Percentiles rank a stretch among this genome's conserved stretches.
These are phyloP conservation scores for Cicer chorassanicum DNA, from an alignment of 306 rosid species.

Conservation along the genomic window DNA sequence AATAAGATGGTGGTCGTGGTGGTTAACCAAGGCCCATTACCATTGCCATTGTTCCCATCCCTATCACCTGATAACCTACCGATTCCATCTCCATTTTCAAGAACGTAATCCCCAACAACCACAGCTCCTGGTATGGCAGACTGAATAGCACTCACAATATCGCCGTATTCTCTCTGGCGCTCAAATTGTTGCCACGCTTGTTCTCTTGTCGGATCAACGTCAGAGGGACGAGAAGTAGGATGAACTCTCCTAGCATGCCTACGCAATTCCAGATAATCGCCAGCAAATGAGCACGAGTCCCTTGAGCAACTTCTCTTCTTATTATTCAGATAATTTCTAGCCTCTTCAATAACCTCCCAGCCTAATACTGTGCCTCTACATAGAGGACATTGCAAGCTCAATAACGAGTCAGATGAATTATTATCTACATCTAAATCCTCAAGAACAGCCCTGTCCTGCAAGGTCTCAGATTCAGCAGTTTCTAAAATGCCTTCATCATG, in stretches of 20 bases:
- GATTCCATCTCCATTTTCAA: slow-evolving; percentile 82
- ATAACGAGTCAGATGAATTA: slow-evolving; percentile 60
- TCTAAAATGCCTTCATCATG: slow-evolving; percentile 69
- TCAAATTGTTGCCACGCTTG: slow-evolving; percentile 83
- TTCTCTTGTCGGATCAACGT: slow-evolving; percentile 78
- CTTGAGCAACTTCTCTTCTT: slow-evolving; percentile 93
- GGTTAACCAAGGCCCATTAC: slow-evolving; percentile 71
- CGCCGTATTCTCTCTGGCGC: slow-evolving; percentile 88
- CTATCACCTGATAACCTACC: slow-evolving; percentile 60
- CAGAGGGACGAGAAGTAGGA: slow-evolving; percentile 78
- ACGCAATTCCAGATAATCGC: slow-evolving; percentile 85
- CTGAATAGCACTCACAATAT: slow-evolving; percentile 87
- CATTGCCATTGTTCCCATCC: slow-evolving; percentile 54
- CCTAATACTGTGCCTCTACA: slow-evolving; percentile 80
- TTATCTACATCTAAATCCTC: slow-evolving; percentile 66
- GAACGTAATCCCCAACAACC: slow-evolving; percentile 82
- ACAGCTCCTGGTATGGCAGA: slow-evolving; percentile 89
- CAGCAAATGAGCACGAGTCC: slow-evolving; percentile 82
- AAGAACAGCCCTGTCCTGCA: slow-evolving; percentile 67
- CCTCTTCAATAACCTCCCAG: slow-evolving; percentile 91
- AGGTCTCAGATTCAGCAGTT: slow-evolving; percentile 74
- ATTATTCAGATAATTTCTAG: slow-evolving; percentile 76
- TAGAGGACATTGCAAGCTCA: slow-evolving; percentile 80
- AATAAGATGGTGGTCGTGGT: slow-evolving; percentile 70
- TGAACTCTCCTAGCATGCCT: slow-evolving; percentile 93